Evolutionary conservation across 371 early-diverging fungal species (phyloP).

Genomic region (Mortierella sp.): DNA sequence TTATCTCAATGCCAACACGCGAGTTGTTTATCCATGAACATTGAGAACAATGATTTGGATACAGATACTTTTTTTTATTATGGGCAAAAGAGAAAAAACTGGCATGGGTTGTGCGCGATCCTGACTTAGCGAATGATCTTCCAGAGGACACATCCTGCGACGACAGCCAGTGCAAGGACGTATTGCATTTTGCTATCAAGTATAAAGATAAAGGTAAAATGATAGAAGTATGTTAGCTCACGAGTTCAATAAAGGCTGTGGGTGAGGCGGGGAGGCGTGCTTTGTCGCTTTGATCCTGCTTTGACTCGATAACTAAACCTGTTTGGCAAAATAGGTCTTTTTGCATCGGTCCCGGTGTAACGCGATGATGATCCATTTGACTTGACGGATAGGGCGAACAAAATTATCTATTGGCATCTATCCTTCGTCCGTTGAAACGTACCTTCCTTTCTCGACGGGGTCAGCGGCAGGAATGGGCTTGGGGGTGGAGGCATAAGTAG

Average conservation of each 20-base stretch:
- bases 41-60: not conserved
- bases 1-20: not conserved
- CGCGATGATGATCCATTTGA: too few relatives aligned
- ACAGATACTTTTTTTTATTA: not conserved
- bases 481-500: conserved; percentile 28
- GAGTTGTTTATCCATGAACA: not conserved
- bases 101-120: not conserved
- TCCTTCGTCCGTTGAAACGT: too few relatives aligned
- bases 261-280: not conserved
- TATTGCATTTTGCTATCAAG: conserved; percentile 31
- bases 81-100: not conserved
- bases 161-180: conserved; percentile 36
- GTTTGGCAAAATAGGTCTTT: too few relatives aligned
- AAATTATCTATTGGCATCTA: too few relatives aligned
- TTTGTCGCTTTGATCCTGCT: not conserved
- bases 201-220: not conserved
- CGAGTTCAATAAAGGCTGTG: not conserved
- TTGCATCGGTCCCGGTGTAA: too few relatives aligned
- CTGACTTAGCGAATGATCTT: conserved; percentile 31
- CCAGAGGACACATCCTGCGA: conserved; percentile 50
- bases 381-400: too few relatives aligned
- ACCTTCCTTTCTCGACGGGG: conserved; percentile 41
- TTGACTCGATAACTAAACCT: too few relatives aligned
- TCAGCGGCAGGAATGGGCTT: conserved; percentile 48
- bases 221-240: not conserved